phyloP scores from a whole-genome alignment of 2,329 filamentous ascomycete species.

The Aureobasidium sp. region DNA sequence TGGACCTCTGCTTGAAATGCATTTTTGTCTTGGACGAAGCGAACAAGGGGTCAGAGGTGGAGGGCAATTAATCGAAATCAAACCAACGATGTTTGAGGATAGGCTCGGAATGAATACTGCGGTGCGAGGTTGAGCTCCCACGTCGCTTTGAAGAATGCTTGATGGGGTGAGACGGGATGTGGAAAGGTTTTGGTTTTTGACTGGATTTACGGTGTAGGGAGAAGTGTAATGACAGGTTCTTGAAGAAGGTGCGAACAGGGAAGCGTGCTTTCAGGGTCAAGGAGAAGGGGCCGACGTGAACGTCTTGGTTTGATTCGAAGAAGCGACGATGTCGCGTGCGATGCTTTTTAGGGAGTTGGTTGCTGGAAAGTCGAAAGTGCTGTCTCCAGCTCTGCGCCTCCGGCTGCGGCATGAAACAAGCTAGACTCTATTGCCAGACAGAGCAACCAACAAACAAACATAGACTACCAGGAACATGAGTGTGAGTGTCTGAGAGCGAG shows the following conservation, averaged over 20 bases:
- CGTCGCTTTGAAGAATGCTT: not conserved
- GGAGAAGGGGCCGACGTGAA: not conserved
- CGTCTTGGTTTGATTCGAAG: not conserved
- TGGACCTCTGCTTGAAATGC: not conserved
- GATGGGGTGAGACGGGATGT: slow-evolving; percentile 1
- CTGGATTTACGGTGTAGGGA: not conserved
- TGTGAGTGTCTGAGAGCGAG: not conserved
- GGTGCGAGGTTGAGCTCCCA: not conserved
- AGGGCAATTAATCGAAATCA: not conserved
- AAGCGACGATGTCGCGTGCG: not conserved
- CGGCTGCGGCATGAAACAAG: not conserved
- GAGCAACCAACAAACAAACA: not conserved
- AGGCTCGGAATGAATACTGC: not conserved
- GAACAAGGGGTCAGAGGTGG: not conserved
- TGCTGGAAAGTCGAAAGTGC: not conserved
- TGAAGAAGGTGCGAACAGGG: slow-evolving; percentile 8
- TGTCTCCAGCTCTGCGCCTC: not conserved
- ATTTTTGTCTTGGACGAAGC: not conserved
- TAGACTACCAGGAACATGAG: not conserved
- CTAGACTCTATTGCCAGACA: not conserved
- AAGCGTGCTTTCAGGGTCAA: not conserved
- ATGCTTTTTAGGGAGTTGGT: not conserved
- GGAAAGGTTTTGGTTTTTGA: not conserved
- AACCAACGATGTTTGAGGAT: not conserved
- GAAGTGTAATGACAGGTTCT: not conserved